Base-by-base conservation (phyloP, 768 basidiomycete genomes). In the Auriculariales sp. region DNA sequence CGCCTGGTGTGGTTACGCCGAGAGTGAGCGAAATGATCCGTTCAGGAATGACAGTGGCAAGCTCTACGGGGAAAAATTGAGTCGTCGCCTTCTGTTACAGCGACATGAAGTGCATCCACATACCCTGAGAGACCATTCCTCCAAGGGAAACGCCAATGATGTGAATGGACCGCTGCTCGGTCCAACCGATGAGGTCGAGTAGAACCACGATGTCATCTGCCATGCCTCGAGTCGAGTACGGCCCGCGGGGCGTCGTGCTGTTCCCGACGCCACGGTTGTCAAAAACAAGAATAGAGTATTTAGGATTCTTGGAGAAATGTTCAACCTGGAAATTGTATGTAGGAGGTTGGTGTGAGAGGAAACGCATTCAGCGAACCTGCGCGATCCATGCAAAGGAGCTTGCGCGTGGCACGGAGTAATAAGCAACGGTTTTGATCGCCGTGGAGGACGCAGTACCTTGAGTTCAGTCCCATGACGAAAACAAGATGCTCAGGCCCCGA, bases 201-300 rank as follows among this genome's bases (percentile, higher is more conserved):
- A 89, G 68, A 10, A 68, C 72, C 27, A 87, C 63, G 4, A 69
- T 68, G 53, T 91, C 88, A 50, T 81, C 74, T 2, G 88, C 87
- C 87, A 90, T 89, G 2, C 68, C 79, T 47, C 71, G 71, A 12
- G 86, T 83, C 28, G 81, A 73, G 64, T 89, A 90, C 1, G 85
- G 84, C 1, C 86, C 88, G 36, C 68, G 63, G 0, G 86, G 86
- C 34, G 75, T 68, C 3, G 71, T 75, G 28, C 81, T 84, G 61
- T 85, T 74, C 5, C 88, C 88, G 4, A 84, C 84, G 1, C 88
- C 88, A 30, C 88, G 73, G 60, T 91, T 89, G 62, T 90, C 88
- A 58, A 90, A 88, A 3, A 86, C 83, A 2, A 90, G 67, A 11
- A 75, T 66, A 1, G 77, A 71, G 57, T 81, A 82, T 28, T 75